Evolutionary conservation across 352 stramenopile species (phyloP).

Genomic region (Globisporangium lucens): DNA sequence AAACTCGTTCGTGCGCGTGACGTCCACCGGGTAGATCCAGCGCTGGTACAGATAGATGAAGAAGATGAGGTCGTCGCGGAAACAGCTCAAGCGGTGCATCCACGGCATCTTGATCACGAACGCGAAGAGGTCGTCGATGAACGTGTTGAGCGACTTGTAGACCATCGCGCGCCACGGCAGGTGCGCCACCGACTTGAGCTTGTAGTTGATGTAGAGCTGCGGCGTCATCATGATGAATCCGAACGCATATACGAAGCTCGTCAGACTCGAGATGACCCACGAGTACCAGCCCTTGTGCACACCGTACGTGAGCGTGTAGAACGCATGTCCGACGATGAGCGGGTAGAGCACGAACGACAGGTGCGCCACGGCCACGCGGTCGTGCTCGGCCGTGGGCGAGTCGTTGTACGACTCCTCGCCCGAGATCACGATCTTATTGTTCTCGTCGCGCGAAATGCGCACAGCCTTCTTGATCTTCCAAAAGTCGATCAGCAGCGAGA

Average conservation of each 20-base stretch:
- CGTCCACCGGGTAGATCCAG: conserved; percentile 95
- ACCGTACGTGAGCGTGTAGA: conserved; percentile 92
- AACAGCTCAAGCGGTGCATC: conserved; percentile 97
- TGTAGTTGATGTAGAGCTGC: conserved; percentile 99
- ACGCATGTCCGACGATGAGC: conserved; percentile 91
- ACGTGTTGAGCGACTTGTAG: conserved; percentile 98
- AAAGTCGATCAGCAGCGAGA: conserved; percentile 84
- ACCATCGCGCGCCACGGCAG: conserved; percentile 97
- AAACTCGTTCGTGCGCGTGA: conserved; percentile 92
- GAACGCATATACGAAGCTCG: conserved; percentile 98
- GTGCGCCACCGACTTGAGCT: conserved; percentile 95
- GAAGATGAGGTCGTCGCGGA: conserved; percentile 99
- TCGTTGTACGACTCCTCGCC: conserved; percentile 82
- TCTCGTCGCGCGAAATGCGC: conserved; percentile 71
- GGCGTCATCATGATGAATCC: conserved; percentile 99
- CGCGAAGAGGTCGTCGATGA: conserved; percentile 97
- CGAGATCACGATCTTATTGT: conserved; percentile 81
- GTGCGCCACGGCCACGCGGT: conserved; percentile 81
- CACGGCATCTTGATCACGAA: conserved; percentile 98
- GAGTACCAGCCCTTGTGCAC: conserved; percentile 97
- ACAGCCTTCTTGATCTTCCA: conserved; percentile 95
- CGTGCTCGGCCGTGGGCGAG: conserved; percentile 79
- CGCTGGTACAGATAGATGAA: conserved; percentile 99
- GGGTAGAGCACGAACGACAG: conserved; percentile 84
- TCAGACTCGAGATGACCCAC: conserved; percentile 96